A percentile compares a stretch with the other conserved stretches of the same genome.
These are phyloP conservation scores for Mortierella sp. DNA, from an alignment of 371 early-diverging fungal species.

Conservation along the genomic window DNA sequence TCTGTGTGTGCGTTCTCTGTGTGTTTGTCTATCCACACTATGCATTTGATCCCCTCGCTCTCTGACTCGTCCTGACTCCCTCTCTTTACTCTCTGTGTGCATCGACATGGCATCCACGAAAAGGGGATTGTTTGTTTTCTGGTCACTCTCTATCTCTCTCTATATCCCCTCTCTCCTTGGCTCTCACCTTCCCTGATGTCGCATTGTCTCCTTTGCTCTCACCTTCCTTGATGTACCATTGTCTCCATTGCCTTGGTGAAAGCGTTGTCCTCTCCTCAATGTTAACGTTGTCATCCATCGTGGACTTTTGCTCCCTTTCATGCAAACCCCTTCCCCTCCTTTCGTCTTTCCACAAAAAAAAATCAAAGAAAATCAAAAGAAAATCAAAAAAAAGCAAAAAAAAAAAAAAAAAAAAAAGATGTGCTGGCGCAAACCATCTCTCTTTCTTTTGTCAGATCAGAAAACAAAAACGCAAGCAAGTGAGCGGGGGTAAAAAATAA, in stretches of 20 bases:
- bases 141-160: no score
- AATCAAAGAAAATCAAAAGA: background rate
- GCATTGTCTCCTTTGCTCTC: background rate
- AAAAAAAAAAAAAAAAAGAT: background rate
- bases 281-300: background rate
- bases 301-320: background rate
- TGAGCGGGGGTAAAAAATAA: no score
- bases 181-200: background rate
- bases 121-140: no score
- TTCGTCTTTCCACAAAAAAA: background rate
- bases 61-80: constrained; percentile 1
- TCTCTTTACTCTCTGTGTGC: background rate
- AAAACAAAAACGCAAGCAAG: no score
- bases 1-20: background rate
- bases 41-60: background rate
- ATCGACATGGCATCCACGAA: no score
- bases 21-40: background rate
- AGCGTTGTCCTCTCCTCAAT: background rate
- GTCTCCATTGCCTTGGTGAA: background rate
- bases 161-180: background rate
- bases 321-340: background rate
- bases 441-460: no score
- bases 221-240: background rate
- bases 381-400: background rate
- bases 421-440: no score